A percentile compares a stretch with the other conserved stretches of the same genome.
Conservation (phyloP, 352 stramenopile genomes). For the Globisporangium heterothallicum region DNA sequence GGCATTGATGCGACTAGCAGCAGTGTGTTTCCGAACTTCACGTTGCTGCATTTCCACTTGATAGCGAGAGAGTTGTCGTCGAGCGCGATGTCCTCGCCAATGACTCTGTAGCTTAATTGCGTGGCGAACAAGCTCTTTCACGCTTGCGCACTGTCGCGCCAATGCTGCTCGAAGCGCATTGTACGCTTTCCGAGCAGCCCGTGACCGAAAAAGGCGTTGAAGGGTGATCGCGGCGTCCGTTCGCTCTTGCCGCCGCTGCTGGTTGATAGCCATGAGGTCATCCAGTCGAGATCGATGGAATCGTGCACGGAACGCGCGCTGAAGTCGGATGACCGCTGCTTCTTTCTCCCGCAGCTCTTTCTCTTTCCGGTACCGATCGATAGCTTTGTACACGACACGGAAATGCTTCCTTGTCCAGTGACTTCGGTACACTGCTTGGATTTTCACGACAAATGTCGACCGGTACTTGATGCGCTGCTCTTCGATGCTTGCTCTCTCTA, state of each 20-base stretch:
- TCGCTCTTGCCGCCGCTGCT: slow-evolving; percentile 45
- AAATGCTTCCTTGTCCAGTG: slow-evolving; percentile 50
- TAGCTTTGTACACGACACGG: slow-evolving; percentile 51
- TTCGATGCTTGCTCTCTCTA: slow-evolving; percentile 27
- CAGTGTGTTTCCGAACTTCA: slow-evolving; percentile 25
- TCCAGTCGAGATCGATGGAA: slow-evolving; percentile 68
- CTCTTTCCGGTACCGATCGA: slow-evolving; percentile 53
- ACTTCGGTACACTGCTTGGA: slow-evolving; percentile 57
- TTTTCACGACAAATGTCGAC: slow-evolving; percentile 36
- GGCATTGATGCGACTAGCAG: slow-evolving; percentile 63
- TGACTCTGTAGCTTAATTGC: slow-evolving; percentile 59
- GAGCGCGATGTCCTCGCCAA: slow-evolving; percentile 48
- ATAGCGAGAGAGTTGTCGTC: slow-evolving; percentile 28
- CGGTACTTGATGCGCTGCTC: slow-evolving; percentile 27
- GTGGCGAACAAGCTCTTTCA: slow-evolving; percentile 26
- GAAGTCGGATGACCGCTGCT: slow-evolving; percentile 37
- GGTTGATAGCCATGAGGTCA: slow-evolving; percentile 66
- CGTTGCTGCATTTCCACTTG: slow-evolving; percentile 25
- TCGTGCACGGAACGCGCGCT: slow-evolving; percentile 49
- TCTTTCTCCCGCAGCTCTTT: slow-evolving; percentile 32
- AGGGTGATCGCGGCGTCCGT: slow-evolving; percentile 41
- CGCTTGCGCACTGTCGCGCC: slow-evolving; percentile 28
- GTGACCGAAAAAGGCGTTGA: slow-evolving; percentile 57
- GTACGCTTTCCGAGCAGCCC: slow-evolving; percentile 49
- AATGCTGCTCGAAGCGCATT: slow-evolving; percentile 41